phyloP scores from a whole-genome alignment of 495 filamentous ascomycete species.

The Letharia columbiana region DNA sequence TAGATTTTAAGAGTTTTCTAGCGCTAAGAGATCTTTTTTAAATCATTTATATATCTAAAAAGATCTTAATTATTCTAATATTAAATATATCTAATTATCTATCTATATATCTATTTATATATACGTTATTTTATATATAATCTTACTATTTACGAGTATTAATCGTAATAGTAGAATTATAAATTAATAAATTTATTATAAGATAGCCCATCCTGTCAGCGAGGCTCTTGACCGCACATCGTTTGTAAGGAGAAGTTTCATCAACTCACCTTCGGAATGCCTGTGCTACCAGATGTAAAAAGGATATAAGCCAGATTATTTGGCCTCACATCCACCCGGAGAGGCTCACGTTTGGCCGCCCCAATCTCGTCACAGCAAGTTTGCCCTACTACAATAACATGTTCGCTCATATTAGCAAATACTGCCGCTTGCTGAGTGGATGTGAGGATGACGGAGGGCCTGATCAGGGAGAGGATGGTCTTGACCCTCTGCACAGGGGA shows the following conservation, averaged over 20 bases:
- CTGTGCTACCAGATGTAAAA: slow-evolving; percentile 61
- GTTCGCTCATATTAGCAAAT: not conserved
- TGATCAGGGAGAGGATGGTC: slow-evolving; percentile 26
- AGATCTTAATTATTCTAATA: too few relatives aligned
- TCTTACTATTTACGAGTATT: too few relatives aligned
- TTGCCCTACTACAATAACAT: not conserved
- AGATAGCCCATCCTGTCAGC: not conserved
- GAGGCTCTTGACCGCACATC: not conserved
- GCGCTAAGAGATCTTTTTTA: too few relatives aligned
- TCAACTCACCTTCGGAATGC: slow-evolving; percentile 45
- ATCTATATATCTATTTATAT: too few relatives aligned
- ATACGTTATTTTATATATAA: too few relatives aligned
- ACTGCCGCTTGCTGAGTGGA: not conserved
- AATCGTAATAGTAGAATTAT: too few relatives aligned
- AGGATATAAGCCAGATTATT: slow-evolving; percentile 37
- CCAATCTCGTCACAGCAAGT: not conserved
- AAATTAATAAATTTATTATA: too few relatives aligned
- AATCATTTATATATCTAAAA: too few relatives aligned
- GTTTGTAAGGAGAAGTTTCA: too few relatives aligned
- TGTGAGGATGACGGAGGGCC: not conserved
- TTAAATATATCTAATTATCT: too few relatives aligned
- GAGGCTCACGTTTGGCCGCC: not conserved
- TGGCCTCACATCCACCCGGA: not conserved
- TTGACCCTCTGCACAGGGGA: slow-evolving; percentile 38
- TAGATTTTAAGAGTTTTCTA: too few relatives aligned